Evolutionary conservation across 352 stramenopile species (phyloP), one percentile per base, ranked within the genome.

Genomic region (Phytophthora pistaciae): DNA sequence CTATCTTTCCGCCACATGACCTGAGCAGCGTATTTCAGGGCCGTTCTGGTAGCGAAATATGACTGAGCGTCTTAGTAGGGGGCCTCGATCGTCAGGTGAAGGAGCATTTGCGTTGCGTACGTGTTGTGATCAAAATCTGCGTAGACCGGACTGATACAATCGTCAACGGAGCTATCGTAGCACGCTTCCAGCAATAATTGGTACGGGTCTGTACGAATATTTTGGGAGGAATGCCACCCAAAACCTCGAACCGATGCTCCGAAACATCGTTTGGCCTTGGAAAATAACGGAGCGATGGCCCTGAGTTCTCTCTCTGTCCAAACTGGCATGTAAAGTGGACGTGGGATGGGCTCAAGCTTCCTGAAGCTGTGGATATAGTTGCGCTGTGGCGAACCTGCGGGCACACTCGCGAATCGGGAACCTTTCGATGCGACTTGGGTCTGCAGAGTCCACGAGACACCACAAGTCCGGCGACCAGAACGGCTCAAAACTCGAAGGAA

Each of bases 261-360:
- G 62, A 71, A 21, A 72, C 62, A 13, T 27, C 63, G n/a, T 58
- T 31, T 42, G 18, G 56, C 62, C 10, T 38, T 23, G 23, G 67
- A 61, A 75, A 68, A 79, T 42, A 71, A 29, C 14, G 40, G n/a
- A 60, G 66, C 62, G 60, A 79, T 72, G 4, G 27, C 20, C 38
- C 13, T 25, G 13, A 79, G 72, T 63, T 79, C 72, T 66, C 68
- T 46, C 31, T 64, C 59, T 0, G 66, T 66, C 72, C 72, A 79
- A 25, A 72, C 27, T 50, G 72, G 60, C 72, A 79, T 76, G 49
- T 72, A 73, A 23, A 64, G 64, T 14, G 64, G 29, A 49, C 57
- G 13, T 50, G 67, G 72, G 54, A 44, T 60, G 18, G 60, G 72
- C 38, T 16, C 52, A 6, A 60, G 67, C 52, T 79, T 75, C 59